Base-by-base conservation (phyloP, 257 asterid species). In the Lantana camara region DNA sequence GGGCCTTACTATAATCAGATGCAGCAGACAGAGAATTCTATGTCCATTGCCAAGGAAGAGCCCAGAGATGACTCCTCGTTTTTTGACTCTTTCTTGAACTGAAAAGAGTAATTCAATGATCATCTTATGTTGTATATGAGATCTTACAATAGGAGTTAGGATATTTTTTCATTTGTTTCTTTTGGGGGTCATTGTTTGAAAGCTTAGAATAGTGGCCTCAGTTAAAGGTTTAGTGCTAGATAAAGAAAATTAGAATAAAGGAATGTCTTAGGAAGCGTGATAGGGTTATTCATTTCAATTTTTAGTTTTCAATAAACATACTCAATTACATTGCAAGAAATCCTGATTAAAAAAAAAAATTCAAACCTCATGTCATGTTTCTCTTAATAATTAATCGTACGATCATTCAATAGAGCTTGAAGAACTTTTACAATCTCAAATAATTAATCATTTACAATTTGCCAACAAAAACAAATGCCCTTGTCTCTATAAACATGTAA, bases 1-100 rank as follows among this genome's bases (percentile, higher is more conserved):
- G 77, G 62, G 30, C 45, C 77, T 50, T 76, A 82, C 53, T 58
- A 52, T 64, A 75, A 73, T 57, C 87, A 80, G 73, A 68, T 76
- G 74, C 87, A 78, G 60, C 83, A 67, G 53, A 62, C 34, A 40
- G 74, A 64, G 30, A 75, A 69, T 74, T 27, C 71, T 17, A 41
- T 75, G 47, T 70, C 78, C 40, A 24, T 71, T 38, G 80, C 89
- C 46, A 92, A 86, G 80, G 85, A 85, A 71, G 97, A 92, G 59
- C 98, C 97, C 50, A 84, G 79, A 74, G 97, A 92, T 10, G 90
- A 82, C 78, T 63, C 77, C 77, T 63, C 77, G 0, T 85, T 81
- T 67, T 89, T 81, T 48, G 79, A 68, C 64, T 80, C 95, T 22
- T 89, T 85, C 72, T 77, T 89, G 1, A 82, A 73, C 78, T 89